These are phyloP conservation scores for Raffaelea ambrosiae DNA, from an alignment of 2,329 filamentous ascomycete species.

Conservation along the genomic window DNA sequence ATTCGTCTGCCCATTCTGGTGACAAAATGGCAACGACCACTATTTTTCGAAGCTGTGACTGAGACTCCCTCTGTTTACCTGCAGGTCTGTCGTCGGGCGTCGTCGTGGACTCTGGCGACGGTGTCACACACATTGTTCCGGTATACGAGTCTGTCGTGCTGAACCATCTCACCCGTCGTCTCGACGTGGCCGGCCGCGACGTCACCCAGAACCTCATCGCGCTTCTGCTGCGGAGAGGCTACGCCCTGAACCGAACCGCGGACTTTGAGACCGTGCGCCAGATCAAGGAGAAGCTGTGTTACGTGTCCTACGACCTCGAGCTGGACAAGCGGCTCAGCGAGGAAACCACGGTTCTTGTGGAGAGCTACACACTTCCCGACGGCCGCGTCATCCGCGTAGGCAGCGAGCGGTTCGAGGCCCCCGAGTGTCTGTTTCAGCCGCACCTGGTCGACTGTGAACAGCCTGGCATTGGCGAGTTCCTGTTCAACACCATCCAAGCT, in stretches of 20 bases:
- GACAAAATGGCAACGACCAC: no score
- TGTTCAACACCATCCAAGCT: slow-evolving; percentile 97
- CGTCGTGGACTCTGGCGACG: slow-evolving; percentile 97
- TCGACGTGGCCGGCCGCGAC: slow-evolving; percentile 93
- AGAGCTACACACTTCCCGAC: slow-evolving; percentile 95
- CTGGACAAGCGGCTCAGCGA: slow-evolving; percentile 93
- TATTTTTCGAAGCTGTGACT: no score
- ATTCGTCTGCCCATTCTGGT: no score
- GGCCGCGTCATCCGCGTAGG: slow-evolving; percentile 93
- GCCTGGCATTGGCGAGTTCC: slow-evolving; percentile 89
- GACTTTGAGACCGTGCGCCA: slow-evolving; percentile 98
- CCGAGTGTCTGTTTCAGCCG: slow-evolving; percentile 96
- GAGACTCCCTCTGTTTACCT: slow-evolving; percentile 1
- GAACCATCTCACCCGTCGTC: slow-evolving; percentile 87
- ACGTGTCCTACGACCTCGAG: slow-evolving; percentile 96
- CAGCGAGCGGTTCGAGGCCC: slow-evolving; percentile 94
- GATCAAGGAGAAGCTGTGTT: slow-evolving; percentile 99
- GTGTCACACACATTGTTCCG: slow-evolving; percentile 96
- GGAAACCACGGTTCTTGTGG: slow-evolving; percentile 93
- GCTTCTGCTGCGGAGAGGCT: slow-evolving; percentile 84
- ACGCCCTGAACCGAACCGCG: slow-evolving; percentile 94
- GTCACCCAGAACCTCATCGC: slow-evolving; percentile 98
- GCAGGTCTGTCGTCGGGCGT: slow-evolving; percentile 80
- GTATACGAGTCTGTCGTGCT: slow-evolving; percentile 98
- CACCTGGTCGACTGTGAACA: slow-evolving; percentile 97